phyloP scores from a whole-genome alignment of 371 early-diverging fungal genomes.

The Lichtheimia corymbifera region DNA sequence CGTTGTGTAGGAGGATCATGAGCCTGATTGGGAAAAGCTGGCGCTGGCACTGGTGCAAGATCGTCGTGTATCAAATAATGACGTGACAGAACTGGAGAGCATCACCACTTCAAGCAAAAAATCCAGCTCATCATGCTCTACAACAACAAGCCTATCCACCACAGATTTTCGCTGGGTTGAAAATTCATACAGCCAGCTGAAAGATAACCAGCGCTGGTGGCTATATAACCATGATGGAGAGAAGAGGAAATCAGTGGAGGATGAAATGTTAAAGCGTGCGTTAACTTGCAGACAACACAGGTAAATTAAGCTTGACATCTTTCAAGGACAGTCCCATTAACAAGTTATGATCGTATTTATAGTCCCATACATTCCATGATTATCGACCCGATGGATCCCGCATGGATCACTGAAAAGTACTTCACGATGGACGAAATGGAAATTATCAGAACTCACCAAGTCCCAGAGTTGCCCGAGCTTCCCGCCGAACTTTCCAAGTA shows the following conservation, averaged over 20 bases:
- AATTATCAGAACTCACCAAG: neutral
- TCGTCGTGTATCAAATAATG: too few relatives aligned
- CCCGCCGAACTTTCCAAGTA: neutral
- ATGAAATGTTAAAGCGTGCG: neutral
- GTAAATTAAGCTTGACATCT: neutral
- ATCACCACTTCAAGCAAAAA: too few relatives aligned
- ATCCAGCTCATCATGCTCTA: too few relatives aligned
- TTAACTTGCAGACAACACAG: neutral
- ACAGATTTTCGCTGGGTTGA: too few relatives aligned
- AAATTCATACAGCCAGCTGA: too few relatives aligned
- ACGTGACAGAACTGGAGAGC: too few relatives aligned
- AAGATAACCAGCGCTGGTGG: neutral
- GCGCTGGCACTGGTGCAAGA: too few relatives aligned
- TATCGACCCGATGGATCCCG: slow-evolving; percentile 4
- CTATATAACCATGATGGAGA: neutral
- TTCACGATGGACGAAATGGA: slow-evolving; percentile 1
- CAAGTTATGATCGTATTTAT: too few relatives aligned
- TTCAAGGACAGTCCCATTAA: neutral
- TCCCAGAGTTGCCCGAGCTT: neutral
- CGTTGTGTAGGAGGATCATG: too few relatives aligned
- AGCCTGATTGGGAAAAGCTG: too few relatives aligned
- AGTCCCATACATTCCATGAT: slow-evolving; percentile 5
- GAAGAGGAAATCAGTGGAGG: neutral
- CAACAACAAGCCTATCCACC: too few relatives aligned
- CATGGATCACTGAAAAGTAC: slow-evolving; percentile 1